A percentile compares a stretch with the other conserved stretches of the same genome.
These are phyloP conservation scores for Leccinum aurantiacum DNA, from an alignment of 768 basidiomycete genomes.

Conservation along the genomic window DNA sequence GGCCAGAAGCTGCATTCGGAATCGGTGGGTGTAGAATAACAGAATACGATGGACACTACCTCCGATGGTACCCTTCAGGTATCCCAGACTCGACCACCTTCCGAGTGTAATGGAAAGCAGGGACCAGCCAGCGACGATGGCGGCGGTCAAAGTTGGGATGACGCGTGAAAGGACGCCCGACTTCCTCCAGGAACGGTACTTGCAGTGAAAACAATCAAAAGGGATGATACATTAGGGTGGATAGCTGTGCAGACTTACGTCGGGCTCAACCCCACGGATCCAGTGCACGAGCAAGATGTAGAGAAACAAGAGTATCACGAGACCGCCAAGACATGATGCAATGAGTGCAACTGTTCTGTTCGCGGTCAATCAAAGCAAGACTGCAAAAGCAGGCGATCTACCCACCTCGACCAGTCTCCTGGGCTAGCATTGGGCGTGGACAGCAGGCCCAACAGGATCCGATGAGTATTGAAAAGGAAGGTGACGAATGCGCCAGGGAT, in stretches of 20 bases:
- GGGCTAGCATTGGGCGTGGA: conserved; percentile 30
- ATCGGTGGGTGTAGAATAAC: conserved; percentile 2
- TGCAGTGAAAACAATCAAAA: conserved; percentile 5
- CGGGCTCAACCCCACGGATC: conserved; percentile 63
- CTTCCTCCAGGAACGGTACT: conserved; percentile 77
- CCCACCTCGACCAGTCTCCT: conserved; percentile 54
- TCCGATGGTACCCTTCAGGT: conserved; percentile 59
- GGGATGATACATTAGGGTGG: background rate
- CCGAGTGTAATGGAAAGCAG: conserved; percentile 60
- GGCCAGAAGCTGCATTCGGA: conserved; percentile 53
- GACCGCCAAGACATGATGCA: conserved; percentile 52
- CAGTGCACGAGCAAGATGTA: conserved; percentile 70
- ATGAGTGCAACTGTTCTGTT: conserved; percentile 52
- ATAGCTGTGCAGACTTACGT: conserved; percentile 46
- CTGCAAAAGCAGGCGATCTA: background rate
- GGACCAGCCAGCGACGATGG: conserved; percentile 71
- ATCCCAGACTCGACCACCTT: conserved; percentile 67
- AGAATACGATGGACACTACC: conserved; percentile 37
- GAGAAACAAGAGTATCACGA: conserved; percentile 69
- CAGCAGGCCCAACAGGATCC: conserved; percentile 46
- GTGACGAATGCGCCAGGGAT: conserved; percentile 67
- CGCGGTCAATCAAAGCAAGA: conserved; percentile 7
- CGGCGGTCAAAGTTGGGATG: conserved; percentile 67
- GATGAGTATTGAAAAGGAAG: conserved; percentile 57
- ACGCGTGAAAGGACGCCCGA: conserved; percentile 66